Evolutionary conservation across 2,329 filamentous ascomycete species (phyloP), one percentile per base, ranked within the genome.

Genomic region (Ascochyta clinopodiicola): DNA sequence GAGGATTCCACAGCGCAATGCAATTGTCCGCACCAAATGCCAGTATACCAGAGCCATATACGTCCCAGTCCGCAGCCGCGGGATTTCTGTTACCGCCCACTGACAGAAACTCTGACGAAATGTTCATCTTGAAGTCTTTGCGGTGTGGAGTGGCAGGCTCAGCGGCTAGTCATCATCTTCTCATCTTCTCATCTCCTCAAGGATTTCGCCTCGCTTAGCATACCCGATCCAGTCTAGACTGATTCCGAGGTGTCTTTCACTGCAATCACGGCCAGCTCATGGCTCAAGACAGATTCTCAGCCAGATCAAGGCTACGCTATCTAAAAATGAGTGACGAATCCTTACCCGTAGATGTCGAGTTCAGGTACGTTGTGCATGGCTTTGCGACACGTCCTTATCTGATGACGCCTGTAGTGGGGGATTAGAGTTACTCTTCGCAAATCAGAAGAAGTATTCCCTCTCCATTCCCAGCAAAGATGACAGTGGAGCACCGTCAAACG

Each of bases 1-100:
- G 76, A 51, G 92, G 92, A 71, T 87, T 82, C 95, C 95, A 99
- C 36, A 98, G 73, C 38, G 92, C 94, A 66, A 99, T 84, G 77
- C 95, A 95, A 65, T 88, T 87, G 76, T 96, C 91, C 8, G 93
- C 89, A 29, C 95, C 95, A 78, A 91, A 99, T 27, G 92, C 95
- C 49, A 99, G 81, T 39, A 92, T 73, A 9, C 89, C 90, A 19
- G 80, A 79, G 60, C 74, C 70, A 17, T 83, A 78, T 19, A 78
- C 71, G 71, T 90, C 87, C 95, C 95, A 99, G 78, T 98, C 94
- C 25, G 94, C 93, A 25, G 92, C 90, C 15, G 89, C 88, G 17
- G 94, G 90, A 69, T 98, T 91, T 67, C 94, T 85, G 76, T 98
- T 99, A 42, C 92, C 94, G 57, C 95, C 95, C 60, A 88, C 87